phyloP scores from a whole-genome alignment of 2,329 filamentous ascomycete genomes.

The Ambrosiella beaveri region DNA sequence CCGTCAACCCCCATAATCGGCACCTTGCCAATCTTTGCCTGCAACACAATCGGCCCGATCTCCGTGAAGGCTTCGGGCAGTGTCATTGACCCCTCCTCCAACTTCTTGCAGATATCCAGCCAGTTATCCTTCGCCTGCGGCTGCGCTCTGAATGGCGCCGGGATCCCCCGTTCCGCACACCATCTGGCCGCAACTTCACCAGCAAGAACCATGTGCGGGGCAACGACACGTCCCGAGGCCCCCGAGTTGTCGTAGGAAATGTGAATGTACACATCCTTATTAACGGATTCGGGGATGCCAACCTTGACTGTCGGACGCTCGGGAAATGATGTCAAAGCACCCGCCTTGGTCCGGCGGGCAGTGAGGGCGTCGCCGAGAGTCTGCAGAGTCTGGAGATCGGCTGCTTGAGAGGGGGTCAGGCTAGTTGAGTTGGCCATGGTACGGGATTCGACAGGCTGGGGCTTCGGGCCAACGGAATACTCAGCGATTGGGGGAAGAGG shows the following conservation, averaged over 20 bases:
- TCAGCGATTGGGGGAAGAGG: not conserved
- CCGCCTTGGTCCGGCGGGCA: slow-evolving; percentile 21
- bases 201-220: slow-evolving; percentile 40
- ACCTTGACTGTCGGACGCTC: not conserved
- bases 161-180: slow-evolving; percentile 39
- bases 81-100: slow-evolving; percentile 14
- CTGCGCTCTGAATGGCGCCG: slow-evolving; percentile 37
- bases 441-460: slow-evolving; percentile 20
- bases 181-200: slow-evolving; percentile 44
- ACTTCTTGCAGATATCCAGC: not conserved
- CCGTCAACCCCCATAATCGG: slow-evolving; percentile 40
- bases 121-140: not conserved
- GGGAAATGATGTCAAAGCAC: not conserved
- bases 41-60: slow-evolving; percentile 34
- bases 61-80: slow-evolving; percentile 16
- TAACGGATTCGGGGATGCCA: slow-evolving; percentile 15
- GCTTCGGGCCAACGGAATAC: slow-evolving; percentile 17
- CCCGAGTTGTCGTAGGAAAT: slow-evolving; percentile 17
- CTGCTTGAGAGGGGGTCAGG: slow-evolving; percentile 25
- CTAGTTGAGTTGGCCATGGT: slow-evolving; percentile 27
- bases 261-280: slow-evolving; percentile 34
- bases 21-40: slow-evolving; percentile 35
- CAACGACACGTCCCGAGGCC: slow-evolving; percentile 19
- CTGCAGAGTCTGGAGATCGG: slow-evolving; percentile 31
- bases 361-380: slow-evolving; percentile 31